Base-by-base conservation (phyloP, 2,329 filamentous ascomycete genomes). In the Coniochaeta pulveracea region DNA sequence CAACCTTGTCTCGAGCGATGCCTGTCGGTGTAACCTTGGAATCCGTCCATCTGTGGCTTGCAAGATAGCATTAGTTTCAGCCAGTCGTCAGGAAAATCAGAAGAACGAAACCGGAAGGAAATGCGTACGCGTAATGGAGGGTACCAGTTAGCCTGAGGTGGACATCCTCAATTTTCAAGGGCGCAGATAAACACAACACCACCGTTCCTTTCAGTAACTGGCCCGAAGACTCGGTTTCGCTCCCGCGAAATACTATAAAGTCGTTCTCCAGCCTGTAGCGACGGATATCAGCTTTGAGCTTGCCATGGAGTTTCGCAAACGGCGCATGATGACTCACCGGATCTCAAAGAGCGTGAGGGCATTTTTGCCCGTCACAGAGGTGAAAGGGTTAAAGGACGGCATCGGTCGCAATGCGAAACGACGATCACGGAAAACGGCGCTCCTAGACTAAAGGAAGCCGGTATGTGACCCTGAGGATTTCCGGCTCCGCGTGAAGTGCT, bases 181-280 rank as follows among this genome's bases (percentile, higher is more conserved):
- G 63, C 25, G 79, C 66, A 15, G 75, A 73, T 22, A 89, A 63
- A 48, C 82, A 88, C 22, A 89, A 63, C 22, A 88, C 78, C 19
- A 89, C 59, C 16, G 72, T 73, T 29, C 84, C 84, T 48, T 79
- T 82, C 43, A 91, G 59, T 34, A 83, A 58, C 47, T 85, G 81
- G 40, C 80, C 83, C 26, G 80, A 72, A 29, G 83, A 80, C 50
- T 89, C 84, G 51, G 81, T 68, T 36, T 84, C 77, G 44, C 62
- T 69, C 39, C 84, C 84, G 34, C 83, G 77, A 41, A 91, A 80
- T 19, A 89, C 77, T 38, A 89, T 73, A 37, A 88, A 82, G 47
- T 85, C 78, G 48, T 80, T 79, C 34, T 88, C 80, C 39, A 88
- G 69, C 34, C 83, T 86, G 47, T 12, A 29, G 18, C 12, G 17